Evolutionary conservation across 1,284 basidiomycete genomes (phyloP).

Genomic region (Kalmanozyma brasiliensis): DNA sequence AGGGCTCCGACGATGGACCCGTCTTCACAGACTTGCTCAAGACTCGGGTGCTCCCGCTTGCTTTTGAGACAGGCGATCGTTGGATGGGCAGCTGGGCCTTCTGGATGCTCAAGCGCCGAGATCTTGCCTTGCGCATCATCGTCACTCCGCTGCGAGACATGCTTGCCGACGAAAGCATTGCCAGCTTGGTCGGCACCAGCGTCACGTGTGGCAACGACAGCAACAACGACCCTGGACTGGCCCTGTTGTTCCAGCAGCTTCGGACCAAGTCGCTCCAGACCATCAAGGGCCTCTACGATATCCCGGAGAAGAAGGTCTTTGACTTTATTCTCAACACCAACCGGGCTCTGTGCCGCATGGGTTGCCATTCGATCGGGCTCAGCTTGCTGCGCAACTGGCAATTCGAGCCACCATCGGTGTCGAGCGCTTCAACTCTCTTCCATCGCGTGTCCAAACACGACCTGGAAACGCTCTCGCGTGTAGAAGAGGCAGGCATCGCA

Average conservation of each 20-base stretch:
- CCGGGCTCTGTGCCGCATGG: conserved; percentile 90
- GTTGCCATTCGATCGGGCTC: conserved; percentile 89
- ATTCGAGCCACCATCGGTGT: conserved; percentile 78
- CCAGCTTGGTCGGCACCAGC: conserved; percentile 14
- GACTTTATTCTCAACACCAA: conserved; percentile 93
- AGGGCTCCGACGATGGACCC: conserved; percentile 79
- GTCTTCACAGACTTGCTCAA: conserved; percentile 78
- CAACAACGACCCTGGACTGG: conserved; percentile 90
- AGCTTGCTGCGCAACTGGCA: conserved; percentile 88
- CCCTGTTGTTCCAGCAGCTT: conserved; percentile 88
- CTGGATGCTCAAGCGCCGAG: conserved; percentile 85
- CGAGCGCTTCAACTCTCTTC: conserved; percentile 40
- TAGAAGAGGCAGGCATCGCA: conserved; percentile 24
- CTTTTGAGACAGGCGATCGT: conserved; percentile 85
- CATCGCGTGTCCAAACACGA: conserved; percentile 41
- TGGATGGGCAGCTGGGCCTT: conserved; percentile 98
- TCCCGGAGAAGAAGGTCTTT: conserved; percentile 85
- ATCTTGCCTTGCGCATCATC: conserved; percentile 84
- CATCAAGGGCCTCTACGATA: conserved; percentile 87
- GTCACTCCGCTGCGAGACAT: conserved; percentile 68
- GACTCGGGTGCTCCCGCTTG: conserved; percentile 81
- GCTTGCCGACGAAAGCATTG: conserved; percentile 25
- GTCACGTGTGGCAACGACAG: conserved; percentile 79
- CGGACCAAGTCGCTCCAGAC: conserved; percentile 89
- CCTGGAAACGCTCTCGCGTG: conserved; percentile 33